Evolutionary conservation across 225 moss, liverwort and hornwort genomes (phyloP).

Genomic region (Takakia lepidozioides): DNA sequence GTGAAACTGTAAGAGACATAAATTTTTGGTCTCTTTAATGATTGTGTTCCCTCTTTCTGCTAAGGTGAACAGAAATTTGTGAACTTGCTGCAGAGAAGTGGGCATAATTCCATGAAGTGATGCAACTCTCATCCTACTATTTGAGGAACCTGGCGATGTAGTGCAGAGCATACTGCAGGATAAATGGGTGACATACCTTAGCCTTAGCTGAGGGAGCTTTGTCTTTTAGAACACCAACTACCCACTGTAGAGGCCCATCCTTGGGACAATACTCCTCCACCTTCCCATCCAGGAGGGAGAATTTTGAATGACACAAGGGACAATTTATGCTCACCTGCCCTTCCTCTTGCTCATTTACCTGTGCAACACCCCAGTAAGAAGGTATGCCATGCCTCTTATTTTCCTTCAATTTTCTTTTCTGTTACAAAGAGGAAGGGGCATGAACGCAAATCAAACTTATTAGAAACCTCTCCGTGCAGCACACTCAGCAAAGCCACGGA

Average conservation of each 20-base stretch:
- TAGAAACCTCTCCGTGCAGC: no score
- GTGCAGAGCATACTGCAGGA: no score
- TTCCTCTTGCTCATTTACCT: slow-evolving; percentile 28
- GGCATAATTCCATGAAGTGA: neutral
- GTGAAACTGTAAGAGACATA: no score
- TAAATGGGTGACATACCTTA: slow-evolving; percentile 31
- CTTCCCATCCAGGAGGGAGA: slow-evolving; percentile 55
- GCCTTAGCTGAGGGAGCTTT: slow-evolving; percentile 46
- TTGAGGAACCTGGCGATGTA: no score
- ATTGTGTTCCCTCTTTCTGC: no score
- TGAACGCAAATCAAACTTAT: no score
- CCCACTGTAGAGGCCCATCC: slow-evolving; percentile 76
- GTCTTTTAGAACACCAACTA: slow-evolving; percentile 62
- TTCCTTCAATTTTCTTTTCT: no score
- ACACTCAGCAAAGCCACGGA: no score
- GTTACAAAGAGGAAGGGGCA: no score
- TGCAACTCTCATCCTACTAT: neutral
- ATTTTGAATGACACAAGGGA: slow-evolving; percentile 81
- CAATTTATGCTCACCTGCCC: slow-evolving; percentile 53
- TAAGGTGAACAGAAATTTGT: no score
- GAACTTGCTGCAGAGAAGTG: neutral
- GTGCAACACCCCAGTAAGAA: slow-evolving; percentile 12
- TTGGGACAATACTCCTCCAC: slow-evolving; percentile 64
- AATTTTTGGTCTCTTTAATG: no score
- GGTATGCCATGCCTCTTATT: no score